A percentile compares a stretch with the other conserved stretches of the same genome.
phyloP scores from a whole-genome alignment of 495 filamentous ascomycete species.

The Oidiodendron maius region DNA sequence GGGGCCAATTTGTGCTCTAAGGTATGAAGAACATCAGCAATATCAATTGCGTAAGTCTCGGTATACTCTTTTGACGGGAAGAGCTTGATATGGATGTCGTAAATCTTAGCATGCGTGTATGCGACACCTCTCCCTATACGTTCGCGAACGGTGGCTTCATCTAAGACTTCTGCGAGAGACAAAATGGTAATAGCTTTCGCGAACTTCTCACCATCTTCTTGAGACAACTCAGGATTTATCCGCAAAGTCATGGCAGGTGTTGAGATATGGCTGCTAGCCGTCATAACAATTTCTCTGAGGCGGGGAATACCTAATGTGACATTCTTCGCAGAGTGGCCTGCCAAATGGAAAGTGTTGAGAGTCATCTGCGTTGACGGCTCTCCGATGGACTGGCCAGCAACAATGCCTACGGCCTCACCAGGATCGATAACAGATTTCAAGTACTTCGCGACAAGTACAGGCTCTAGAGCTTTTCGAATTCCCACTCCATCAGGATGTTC shows the following conservation, averaged over 20 bases:
- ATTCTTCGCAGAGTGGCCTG: constrained; percentile 96
- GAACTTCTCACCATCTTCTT: constrained; percentile 67
- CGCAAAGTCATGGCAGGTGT: constrained; percentile 91
- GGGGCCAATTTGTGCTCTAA: constrained; percentile 78
- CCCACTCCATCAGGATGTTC: constrained; percentile 46
- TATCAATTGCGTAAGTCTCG: constrained; percentile 74
- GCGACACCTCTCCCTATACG: constrained; percentile 60
- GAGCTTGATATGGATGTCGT: constrained; percentile 73
- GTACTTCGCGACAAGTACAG: constrained; percentile 84
- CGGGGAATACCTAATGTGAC: constrained; percentile 98
- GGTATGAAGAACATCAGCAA: constrained; percentile 66
- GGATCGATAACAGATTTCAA: constrained; percentile 90
- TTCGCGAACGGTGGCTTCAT: constrained; percentile 76
- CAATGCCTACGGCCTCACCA: constrained; percentile 95
- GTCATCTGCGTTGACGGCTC: constrained; percentile 99
- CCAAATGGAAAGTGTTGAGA: constrained; percentile 99
- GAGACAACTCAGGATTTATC: constrained; percentile 64
- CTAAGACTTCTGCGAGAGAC: constrained; percentile 77
- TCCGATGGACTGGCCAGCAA: constrained; percentile 92
- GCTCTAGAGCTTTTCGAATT: constrained; percentile 71
- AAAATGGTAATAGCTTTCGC: constrained; percentile 90
- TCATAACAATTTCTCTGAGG: constrained; percentile 97
- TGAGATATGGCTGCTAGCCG: constrained; percentile 77
- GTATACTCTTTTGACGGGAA: constrained; percentile 81
- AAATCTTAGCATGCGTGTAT: constrained; percentile 71